phyloP scores from a whole-genome alignment of 768 basidiomycete genomes.

The Rhizopogon vesiculosus region DNA sequence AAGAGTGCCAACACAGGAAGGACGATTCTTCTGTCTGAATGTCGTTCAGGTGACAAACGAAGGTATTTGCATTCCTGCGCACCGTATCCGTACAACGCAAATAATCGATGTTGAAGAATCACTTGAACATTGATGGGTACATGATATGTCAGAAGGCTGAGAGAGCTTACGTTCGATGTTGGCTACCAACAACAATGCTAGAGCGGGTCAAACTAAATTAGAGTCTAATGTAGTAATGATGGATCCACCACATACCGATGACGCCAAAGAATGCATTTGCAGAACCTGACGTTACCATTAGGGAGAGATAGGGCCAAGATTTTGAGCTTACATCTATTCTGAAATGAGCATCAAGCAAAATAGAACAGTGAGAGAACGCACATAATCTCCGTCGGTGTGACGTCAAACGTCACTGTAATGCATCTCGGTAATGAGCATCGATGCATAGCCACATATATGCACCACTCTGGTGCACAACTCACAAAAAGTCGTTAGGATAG shows the following conservation, averaged over 20 bases:
- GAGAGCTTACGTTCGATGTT: conserved; percentile 1
- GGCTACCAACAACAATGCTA: neutral
- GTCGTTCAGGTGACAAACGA: neutral
- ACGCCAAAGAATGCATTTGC: neutral
- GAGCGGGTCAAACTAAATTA: neutral
- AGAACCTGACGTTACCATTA: neutral
- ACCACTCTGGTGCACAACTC: neutral
- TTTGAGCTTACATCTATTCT: neutral
- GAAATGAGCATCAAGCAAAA: neutral
- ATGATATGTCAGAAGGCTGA: neutral
- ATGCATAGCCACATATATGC: neutral
- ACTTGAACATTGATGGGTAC: neutral
- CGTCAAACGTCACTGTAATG: neutral
- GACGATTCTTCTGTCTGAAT: neutral
- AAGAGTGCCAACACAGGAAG: neutral
- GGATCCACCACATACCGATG: neutral
- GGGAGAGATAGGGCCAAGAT: neutral
- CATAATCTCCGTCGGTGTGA: neutral
- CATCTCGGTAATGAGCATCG: neutral
- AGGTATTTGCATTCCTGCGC: neutral
- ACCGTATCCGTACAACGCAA: neutral
- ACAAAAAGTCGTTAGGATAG: neutral
- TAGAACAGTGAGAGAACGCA: neutral
- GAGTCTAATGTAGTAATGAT: neutral
- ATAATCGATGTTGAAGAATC: conserved; percentile 1